Base-by-base conservation (phyloP, 805 yeast genomes). In the Candida orba region DNA sequence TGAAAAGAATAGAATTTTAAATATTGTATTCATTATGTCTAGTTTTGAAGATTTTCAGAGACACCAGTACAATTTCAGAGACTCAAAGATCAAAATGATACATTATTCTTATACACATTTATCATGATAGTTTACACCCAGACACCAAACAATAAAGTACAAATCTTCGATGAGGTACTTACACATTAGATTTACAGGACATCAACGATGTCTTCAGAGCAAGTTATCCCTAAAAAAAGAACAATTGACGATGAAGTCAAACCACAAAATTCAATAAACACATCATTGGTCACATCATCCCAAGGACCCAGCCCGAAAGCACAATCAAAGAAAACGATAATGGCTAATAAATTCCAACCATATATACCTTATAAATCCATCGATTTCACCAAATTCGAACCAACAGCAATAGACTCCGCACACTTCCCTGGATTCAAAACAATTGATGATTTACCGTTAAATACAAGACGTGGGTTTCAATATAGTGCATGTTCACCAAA, bases 401-500 rank as follows among this genome's bases (percentile, higher is more conserved):
- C 52, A 4, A 31, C 44, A 12, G 18, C 34, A 1, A 8, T 37
- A 4, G 49, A 40, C 10, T 33, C 52, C 4, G 10, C 25, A 1
- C 10, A 12, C 17, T 15, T 40, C 4, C 42, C 51, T 6, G 54
- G 46, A 6, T 72, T 77, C 52, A 69, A 56, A 51, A 60, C 65
- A 30, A 68, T 73, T 22, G 95, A 85, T n/a, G 96, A 89, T 44
- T 76, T 79, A 41, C 96, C 97, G 0, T 68, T 75, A 52, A 88
- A 88, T 58, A 50, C 56, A 4, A 76, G 78, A 52, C 65, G 93
- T 41, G 91, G 95, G 2, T 91, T 81, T 66, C 79, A 87, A 48
- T 91, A 90, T 60, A 70, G 76, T 38, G 80, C 89, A 14, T 86
- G 96, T 56, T 71, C 81, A 4, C 89, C 95, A 0, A 79, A 80